phyloP scores from a whole-genome alignment of 2,329 filamentous ascomycete species.

The Hymenoscyphus linearis region DNA sequence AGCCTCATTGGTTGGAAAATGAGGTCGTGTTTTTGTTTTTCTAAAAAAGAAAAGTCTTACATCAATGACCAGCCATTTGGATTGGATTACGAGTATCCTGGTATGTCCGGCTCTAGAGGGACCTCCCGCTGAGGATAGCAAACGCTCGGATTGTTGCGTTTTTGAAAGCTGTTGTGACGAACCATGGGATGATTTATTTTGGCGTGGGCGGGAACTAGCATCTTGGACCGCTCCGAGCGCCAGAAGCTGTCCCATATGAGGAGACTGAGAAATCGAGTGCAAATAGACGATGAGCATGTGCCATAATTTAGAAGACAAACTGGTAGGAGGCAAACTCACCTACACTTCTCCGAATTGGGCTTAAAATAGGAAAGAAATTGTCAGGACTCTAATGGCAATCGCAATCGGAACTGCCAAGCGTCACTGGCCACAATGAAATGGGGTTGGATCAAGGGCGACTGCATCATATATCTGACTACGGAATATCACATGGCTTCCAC shows the following conservation, averaged over 20 bases:
- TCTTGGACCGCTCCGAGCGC: background rate
- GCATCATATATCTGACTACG: background rate
- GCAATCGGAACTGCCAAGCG: background rate
- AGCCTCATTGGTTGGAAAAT: background rate
- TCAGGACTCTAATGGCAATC: background rate
- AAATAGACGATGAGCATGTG: background rate
- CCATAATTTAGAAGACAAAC: background rate
- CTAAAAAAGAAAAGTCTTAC: background rate
- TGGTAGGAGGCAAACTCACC: background rate
- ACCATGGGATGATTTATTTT: background rate
- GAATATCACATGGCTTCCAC: background rate
- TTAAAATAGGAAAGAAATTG: background rate
- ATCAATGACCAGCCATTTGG: background rate
- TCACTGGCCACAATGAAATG: background rate
- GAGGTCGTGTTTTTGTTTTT: background rate
- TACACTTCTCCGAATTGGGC: background rate
- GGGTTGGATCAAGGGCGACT: background rate
- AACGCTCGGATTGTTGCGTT: background rate
- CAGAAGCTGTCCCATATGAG: background rate
- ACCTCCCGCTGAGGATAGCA: background rate
- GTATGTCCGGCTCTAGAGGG: background rate
- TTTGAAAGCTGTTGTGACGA: background rate
- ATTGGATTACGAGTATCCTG: no score
- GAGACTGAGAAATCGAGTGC: background rate
- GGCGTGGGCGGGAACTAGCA: background rate